Base-by-base conservation (phyloP, 805 yeast genomes). In the Metschnikowia corniflorae region DNA sequence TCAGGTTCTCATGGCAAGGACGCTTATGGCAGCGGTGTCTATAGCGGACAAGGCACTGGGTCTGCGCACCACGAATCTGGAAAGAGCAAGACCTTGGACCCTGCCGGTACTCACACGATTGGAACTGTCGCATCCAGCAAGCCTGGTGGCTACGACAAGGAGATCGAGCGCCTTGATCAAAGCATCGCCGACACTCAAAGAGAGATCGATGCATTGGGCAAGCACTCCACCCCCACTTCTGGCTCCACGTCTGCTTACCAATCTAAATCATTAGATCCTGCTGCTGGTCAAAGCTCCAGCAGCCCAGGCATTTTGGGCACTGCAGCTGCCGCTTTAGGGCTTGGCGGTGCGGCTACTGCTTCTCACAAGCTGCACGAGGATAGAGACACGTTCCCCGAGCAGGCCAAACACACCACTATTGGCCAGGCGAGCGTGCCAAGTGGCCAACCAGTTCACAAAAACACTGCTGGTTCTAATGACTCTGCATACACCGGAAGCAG, bases 251-350 rank as follows among this genome's bases (percentile, higher is more conserved):
- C 14, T 26, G 13, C 26, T 24, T 7, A 10, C 17, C 9, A 17
- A 10, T 14, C 13, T 9, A 7, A 15, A 7, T 26, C 29, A 10
- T n/a, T 24, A 2, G n/a, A 24, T 14, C 26, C 26, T 24, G 7
- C 22, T 20, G 22, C 22, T 20, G 3, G 13, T 10, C 4, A 13
- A 12, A 13, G 13, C 26, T 4, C 26, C 8, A 15, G 18, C 6
- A 24, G 31, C n/a, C 33, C 39, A 15, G 51, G 54, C 8, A 18
- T 31, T 12, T 19, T 46, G 8, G 52, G 47, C 6, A 43, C 45
- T 17, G 60, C 58, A 16, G 53, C 55, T 13, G 58, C 58, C 16
- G 60, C 57, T 13, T 13, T 54, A 16, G 60, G 60, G 4, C 30
- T 37, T 12, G 43, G 44, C 9, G 43, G 32, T 6, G 33, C 34